Evolutionary conservation across 306 rosid species (phyloP).

Genomic region (Rosa lucieae): DNA sequence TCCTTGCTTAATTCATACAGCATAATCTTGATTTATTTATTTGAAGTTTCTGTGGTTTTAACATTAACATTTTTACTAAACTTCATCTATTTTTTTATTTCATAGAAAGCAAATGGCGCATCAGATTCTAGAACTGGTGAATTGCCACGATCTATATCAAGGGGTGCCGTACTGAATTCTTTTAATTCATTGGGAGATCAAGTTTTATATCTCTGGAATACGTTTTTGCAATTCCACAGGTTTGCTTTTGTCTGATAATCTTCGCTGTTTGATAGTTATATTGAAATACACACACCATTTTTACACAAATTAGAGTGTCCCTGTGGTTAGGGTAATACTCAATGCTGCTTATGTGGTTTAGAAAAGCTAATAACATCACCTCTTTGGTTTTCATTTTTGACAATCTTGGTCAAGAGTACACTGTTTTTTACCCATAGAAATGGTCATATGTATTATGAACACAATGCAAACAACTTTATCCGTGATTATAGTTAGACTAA

Average conservation of each 20-base stretch:
- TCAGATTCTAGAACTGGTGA: constrained; percentile 43
- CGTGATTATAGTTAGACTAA: not conserved
- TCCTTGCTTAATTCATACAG: constrained; percentile 48
- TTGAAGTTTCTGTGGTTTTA: constrained; percentile 14
- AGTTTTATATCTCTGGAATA: constrained; percentile 75
- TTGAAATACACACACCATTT: not conserved
- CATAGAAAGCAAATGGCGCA: constrained; percentile 46
- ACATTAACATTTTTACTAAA: constrained; percentile 18
- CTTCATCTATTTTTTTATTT: constrained; percentile 15
- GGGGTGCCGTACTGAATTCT: constrained; percentile 43
- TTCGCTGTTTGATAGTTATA: not conserved
- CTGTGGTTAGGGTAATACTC: not conserved
- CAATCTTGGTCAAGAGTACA: not conserved
- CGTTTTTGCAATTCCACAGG: constrained; percentile 77
- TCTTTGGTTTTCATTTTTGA: not conserved
- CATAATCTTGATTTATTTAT: not conserved
- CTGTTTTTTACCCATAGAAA: not conserved
- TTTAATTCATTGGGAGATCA: constrained; percentile 71
- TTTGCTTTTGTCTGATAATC: constrained; percentile 33
- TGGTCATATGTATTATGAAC: not conserved
- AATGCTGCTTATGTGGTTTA: not conserved
- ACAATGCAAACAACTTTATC: not conserved
- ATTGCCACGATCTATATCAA: constrained; percentile 43
- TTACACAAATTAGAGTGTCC: not conserved
- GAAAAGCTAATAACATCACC: not conserved